Percentiles rank a stretch among this genome's conserved stretches.
Evolutionary conservation across 2,329 filamentous ascomycete species (phyloP).

Genomic region (Passalora sequoiae): DNA sequence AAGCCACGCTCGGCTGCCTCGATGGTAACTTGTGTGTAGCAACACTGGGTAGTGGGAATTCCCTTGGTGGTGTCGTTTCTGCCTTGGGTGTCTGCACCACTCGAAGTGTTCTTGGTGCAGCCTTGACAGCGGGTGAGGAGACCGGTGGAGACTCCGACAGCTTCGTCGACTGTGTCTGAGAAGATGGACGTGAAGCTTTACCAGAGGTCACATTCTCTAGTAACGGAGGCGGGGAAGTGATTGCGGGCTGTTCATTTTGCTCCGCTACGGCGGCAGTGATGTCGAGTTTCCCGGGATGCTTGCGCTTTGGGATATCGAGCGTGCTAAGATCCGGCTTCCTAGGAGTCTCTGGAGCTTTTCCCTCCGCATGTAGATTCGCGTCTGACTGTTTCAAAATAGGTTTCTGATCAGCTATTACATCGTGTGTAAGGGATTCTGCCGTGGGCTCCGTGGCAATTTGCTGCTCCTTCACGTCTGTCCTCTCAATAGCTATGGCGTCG

Average conservation of each 20-base stretch:
- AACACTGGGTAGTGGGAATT: constrained; percentile 35
- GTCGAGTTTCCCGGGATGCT: constrained; percentile 46
- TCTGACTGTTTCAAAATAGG: constrained; percentile 13
- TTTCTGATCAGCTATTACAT: constrained; percentile 3
- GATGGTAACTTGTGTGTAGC: constrained; percentile 41
- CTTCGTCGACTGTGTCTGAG: constrained; percentile 51
- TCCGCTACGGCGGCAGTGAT: constrained; percentile 39
- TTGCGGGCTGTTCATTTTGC: constrained; percentile 6
- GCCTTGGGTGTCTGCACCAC: constrained; percentile 62
- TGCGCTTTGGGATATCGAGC: constrained; percentile 26
- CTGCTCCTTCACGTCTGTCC: background rate
- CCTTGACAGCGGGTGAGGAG: constrained; percentile 40
- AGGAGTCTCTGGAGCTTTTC: constrained; percentile 14
- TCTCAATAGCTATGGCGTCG: background rate
- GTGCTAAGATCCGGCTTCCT: constrained; percentile 18
- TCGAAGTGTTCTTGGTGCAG: constrained; percentile 61
- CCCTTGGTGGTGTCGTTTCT: constrained; percentile 48
- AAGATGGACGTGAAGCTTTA: constrained; percentile 24
- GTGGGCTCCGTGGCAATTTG: no score
- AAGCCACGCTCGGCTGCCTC: constrained; percentile 52
- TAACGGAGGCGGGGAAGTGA: constrained; percentile 42
- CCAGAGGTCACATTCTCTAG: constrained; percentile 29
- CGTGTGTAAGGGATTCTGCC: background rate
- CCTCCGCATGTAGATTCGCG: no score
- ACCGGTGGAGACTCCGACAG: constrained; percentile 53